Percentiles rank a stretch among this genome's conserved stretches.
These are phyloP conservation scores for Suillus placidus DNA, from an alignment of 768 basidiomycete genomes.

Conservation along the genomic window DNA sequence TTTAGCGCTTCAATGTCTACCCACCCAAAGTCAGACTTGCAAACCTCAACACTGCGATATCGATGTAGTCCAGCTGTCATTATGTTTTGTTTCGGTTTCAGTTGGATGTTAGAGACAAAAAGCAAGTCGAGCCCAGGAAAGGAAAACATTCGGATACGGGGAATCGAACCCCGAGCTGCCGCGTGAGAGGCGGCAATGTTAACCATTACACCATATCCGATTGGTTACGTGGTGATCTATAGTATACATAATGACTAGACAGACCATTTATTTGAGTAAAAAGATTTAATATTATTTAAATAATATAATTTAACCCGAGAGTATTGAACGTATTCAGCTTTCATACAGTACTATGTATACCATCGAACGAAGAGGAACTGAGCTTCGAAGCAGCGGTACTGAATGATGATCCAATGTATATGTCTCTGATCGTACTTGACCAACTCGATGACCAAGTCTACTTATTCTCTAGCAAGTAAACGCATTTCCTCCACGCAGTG, in stretches of 20 bases:
- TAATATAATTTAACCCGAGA: no score
- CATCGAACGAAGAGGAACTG: neutral
- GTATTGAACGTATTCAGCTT: no score
- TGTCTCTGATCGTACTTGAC: neutral
- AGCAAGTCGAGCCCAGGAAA: neutral
- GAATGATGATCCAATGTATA: neutral
- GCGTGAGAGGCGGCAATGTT: slow-evolving; percentile 68
- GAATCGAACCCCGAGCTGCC: slow-evolving; percentile 44
- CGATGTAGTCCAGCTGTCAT: neutral
- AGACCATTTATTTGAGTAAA: no score
- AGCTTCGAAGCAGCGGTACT: neutral
- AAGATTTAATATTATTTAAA: no score
- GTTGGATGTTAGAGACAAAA: neutral
- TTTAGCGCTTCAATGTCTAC: neutral
- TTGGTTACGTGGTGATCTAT: neutral
- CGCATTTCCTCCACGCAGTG: neutral
- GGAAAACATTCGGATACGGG: slow-evolving; percentile 22
- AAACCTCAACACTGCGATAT: neutral
- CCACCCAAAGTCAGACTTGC: neutral
- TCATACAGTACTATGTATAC: neutral
- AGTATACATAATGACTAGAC: neutral
- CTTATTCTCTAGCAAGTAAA: neutral
- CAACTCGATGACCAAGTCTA: neutral
- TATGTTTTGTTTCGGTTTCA: neutral
- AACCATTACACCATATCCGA: slow-evolving; percentile 68